Evolutionary conservation across 805 yeast genomes (phyloP), one percentile per base, ranked within the genome.

Genomic region (Candida sphagnicola): DNA sequence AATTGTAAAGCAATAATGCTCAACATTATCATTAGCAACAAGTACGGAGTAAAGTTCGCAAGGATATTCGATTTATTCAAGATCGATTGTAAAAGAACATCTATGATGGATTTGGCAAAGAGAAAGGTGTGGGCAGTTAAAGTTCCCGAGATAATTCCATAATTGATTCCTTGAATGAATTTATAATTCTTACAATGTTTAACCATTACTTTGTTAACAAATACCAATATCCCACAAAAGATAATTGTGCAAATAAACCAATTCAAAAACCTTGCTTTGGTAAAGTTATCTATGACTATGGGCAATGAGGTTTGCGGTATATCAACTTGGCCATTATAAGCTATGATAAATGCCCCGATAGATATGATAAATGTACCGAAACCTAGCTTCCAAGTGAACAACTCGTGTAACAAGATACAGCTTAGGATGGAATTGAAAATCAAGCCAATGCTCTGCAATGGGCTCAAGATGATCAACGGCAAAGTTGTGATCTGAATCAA

Each of bases 361-460:
- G 82, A 73, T 4, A 86, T 85, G 15, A 84, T 59, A 1, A 73
- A 48, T 0, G 96, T 88, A 3, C 95, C 95, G 8, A 62, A 40
- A 1, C 75, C 61, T 2, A 89, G 72, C 37, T 61, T 64, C 17
- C 48, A 44, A 1, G 90, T 80, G 56, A 86, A 85, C 1, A 69
- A 66, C 53, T 88, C 96, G 11, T 88, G 73, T 11, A 88, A 59
- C 8, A 85, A 40, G 14, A 83, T 57, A 31, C 93, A 85, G 51
- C 87, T 63, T 31, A 67, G 76, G 2, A 85, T 58, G 0, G 93
- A 78, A 59, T 89, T 89, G 69, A 89, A 88, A 2, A 88, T 89
- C n/a, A 89, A 69, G 0, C 96, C 95, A 17, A 82, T 78, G 18
- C 95, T 87, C 56, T 88, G 96, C 39, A 88, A 62, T 0, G 96